Evolutionary conservation across 1,284 basidiomycete genomes (phyloP), one percentile per base, ranked within the genome.

Genomic region (Leccinum griseonigrum): DNA sequence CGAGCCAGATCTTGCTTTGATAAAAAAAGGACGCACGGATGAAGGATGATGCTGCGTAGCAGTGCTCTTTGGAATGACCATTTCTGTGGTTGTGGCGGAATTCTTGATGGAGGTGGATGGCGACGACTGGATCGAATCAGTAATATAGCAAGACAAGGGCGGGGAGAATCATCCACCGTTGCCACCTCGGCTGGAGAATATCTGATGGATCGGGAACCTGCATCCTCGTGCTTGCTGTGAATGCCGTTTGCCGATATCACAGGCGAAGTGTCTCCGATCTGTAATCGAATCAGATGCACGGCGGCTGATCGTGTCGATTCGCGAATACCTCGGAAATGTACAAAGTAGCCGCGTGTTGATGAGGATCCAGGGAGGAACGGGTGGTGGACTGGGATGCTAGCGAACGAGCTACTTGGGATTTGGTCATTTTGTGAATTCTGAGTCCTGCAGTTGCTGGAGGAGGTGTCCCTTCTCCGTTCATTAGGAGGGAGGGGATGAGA

Each of bases 361-460:
- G 68, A 65, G 63, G 36, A 69, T 61, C 69, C 59, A 46, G 52
- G 29, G 10, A 28, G 32, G 63, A 62, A 64, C 22, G 51, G 7
- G 22, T 9, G 50, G 58, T n/a, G 29, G 60, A 48, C 54, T 64
- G 62, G n/a, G 63, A 56, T 18, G 29, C 46, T 22, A 48, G 31
- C 43, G 51, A 32, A 26, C 56, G 62, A 22, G 60, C 31, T 9
- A 22, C 38, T 51, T 62, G 55, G 28, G 51, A 58, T 28, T 68
- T 64, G 59, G 55, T 50, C 60, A 14, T 56, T 60, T 68, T 70
- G 54, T 40, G 51, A 57, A 54, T 61, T 60, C 69, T 72, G 53
- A 48, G 11, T 48, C 43, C 43, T 46, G 43, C 18, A 6, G n/a
- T 53, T 57, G 55, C 34, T 4, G 43, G 22, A 46, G 43, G 43